A percentile compares a stretch with the other conserved stretches of the same genome.
Evolutionary conservation across 345 rosid species (phyloP).

Genomic region (Salix udensis): DNA sequence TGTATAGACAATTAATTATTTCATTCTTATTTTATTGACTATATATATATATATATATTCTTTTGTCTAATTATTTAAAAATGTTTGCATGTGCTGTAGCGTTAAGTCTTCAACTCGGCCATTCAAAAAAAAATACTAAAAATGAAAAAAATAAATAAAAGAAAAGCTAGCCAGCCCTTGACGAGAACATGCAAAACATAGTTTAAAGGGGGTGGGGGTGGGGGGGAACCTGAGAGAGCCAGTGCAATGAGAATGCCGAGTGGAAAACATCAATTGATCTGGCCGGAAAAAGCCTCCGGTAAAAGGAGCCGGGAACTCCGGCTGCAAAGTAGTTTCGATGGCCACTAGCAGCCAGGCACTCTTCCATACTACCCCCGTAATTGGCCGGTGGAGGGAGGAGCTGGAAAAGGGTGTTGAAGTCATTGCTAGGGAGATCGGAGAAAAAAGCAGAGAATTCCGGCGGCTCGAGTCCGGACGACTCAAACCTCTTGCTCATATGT

Average conservation of each 20-base stretch:
- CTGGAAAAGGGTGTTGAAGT: conserved; percentile 92
- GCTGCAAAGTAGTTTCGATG: conserved; percentile 79
- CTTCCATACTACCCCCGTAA: conserved; percentile 69
- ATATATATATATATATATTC: no score
- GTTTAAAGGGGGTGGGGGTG: background rate
- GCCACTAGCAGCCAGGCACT: conserved; percentile 64
- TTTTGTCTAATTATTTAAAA: no score
- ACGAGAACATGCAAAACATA: background rate
- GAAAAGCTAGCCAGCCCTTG: no score
- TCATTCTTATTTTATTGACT: no score
- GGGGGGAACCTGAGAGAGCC: conserved; percentile 82
- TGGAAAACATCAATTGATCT: conserved; percentile 76
- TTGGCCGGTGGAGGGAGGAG: conserved; percentile 66
- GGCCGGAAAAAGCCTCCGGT: conserved; percentile 78
- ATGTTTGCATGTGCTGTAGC: no score
- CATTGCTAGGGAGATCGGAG: conserved; percentile 91
- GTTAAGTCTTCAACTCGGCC: no score
- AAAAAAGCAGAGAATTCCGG: conserved; percentile 87
- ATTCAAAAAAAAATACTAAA: no score
- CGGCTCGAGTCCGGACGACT: conserved; percentile 43
- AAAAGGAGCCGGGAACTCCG: conserved; percentile 86
- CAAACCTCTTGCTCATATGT: conserved; percentile 68
- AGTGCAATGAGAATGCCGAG: conserved; percentile 89
- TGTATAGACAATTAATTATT: no score
- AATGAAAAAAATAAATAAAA: no score